Conservation (phyloP, 805 yeast genomes). For the Ogataea chonburiensis region DNA sequence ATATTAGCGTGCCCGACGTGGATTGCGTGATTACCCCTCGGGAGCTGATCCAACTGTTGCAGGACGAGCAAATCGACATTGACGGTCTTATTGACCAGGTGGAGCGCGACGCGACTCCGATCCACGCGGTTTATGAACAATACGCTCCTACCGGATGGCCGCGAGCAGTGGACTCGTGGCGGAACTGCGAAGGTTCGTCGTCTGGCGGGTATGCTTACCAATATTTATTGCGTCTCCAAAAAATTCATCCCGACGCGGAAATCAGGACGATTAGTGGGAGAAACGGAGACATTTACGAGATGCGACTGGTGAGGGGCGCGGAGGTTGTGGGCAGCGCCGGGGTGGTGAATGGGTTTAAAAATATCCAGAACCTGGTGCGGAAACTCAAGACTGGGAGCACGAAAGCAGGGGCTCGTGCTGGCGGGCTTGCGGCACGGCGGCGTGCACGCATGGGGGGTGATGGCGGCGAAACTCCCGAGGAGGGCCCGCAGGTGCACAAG, state of each 20-base stretch:
- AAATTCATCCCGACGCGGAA: conserved; percentile 20
- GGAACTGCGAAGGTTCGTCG: conserved; percentile 70
- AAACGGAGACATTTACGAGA: conserved; percentile 75
- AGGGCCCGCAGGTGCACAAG: conserved; percentile 56
- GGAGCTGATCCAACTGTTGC: conserved; percentile 73
- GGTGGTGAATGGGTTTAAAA: conserved; percentile 86
- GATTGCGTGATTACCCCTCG: conserved; percentile 94
- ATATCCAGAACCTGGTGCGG: conserved; percentile 90
- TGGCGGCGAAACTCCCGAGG: conserved; percentile 8
- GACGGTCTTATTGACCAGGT: conserved; percentile 23
- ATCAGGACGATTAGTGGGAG: conserved; percentile 56
- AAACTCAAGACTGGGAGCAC: conserved; percentile 51
- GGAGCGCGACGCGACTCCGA: conserved; percentile 13
- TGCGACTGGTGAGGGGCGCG: conserved; percentile 44
- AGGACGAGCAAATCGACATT: conserved; percentile 47
- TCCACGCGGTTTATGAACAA: conserved; percentile 20
- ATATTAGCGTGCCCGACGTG: conserved; percentile 51
- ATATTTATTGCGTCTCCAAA: conserved; percentile 48
- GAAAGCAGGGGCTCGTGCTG: conserved; percentile 7
- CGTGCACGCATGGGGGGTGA: conserved; percentile 35
- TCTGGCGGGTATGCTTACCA: conserved; percentile 89
- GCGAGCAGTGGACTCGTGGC: conserved; percentile 58
- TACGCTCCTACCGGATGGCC: conserved; percentile 67
- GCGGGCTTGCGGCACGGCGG: conserved; percentile 43
- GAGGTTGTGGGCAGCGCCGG: conserved; percentile 54